Percentiles rank a stretch among this genome's conserved stretches.
These are phyloP conservation scores for Backusella circina DNA, from an alignment of 192 early-diverging fungal genomes.

Conservation along the genomic window DNA sequence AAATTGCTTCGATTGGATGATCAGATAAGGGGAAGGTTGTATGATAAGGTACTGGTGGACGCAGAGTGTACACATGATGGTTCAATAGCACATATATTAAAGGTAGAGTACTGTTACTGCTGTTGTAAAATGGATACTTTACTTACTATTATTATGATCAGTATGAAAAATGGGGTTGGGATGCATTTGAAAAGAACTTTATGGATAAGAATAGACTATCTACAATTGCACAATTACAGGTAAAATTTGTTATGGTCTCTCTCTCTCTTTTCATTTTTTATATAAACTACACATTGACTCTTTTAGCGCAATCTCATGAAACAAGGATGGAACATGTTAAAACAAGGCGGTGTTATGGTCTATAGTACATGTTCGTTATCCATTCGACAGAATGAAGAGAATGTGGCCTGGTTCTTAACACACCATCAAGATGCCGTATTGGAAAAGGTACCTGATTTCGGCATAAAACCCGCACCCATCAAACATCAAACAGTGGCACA, in stretches of 20 bases:
- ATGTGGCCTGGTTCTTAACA: slow-evolving; percentile 76
- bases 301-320: slow-evolving; percentile 59
- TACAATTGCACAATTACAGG: slow-evolving; percentile 61
- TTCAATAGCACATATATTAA: slow-evolving; percentile 72
- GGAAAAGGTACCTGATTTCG: slow-evolving; percentile 48
- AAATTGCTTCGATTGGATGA: slow-evolving; percentile 61
- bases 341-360: slow-evolving; percentile 74
- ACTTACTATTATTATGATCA: slow-evolving; percentile 24
- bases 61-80: slow-evolving; percentile 91
- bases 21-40: slow-evolving; percentile 62
- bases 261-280: not conserved
- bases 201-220: slow-evolving; percentile 58
- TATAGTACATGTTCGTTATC: slow-evolving; percentile 87
- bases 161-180: slow-evolving; percentile 80
- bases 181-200: slow-evolving; percentile 74
- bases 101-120: slow-evolving; percentile 27
- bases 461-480: slow-evolving; percentile 22
- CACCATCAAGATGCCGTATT: slow-evolving; percentile 41
- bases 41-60: slow-evolving; percentile 61
- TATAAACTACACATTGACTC: not conserved
- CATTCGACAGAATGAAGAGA: slow-evolving; percentile 80
- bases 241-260: slow-evolving; percentile 23
- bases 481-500: slow-evolving; percentile 10
- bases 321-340: slow-evolving; percentile 76
- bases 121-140: not conserved